Conservation (phyloP, 352 stramenopile species). For the Pythium aphanidermatum region DNA sequence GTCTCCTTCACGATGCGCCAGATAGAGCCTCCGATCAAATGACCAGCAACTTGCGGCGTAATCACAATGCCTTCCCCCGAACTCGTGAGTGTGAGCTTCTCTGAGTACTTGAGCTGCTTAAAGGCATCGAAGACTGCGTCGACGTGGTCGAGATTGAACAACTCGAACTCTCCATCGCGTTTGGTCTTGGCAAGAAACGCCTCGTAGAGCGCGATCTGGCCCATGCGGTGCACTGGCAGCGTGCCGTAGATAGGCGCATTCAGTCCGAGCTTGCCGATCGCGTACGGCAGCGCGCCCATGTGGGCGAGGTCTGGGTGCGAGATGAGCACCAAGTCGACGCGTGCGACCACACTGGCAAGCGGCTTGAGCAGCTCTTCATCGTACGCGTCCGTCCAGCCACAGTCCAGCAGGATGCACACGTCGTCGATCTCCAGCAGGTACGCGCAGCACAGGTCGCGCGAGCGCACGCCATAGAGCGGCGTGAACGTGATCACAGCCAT, state of each 20-base stretch:
- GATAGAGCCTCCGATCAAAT: constrained; percentile 93
- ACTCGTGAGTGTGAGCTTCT: constrained; percentile 87
- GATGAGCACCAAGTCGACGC: constrained; percentile 87
- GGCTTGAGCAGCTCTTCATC: constrained; percentile 78
- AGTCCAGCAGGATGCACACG: constrained; percentile 90
- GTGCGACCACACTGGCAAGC: constrained; percentile 74
- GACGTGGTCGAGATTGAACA: constrained; percentile 92
- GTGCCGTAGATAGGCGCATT: constrained; percentile 91
- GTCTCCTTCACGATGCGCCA: constrained; percentile 95
- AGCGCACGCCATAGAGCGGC: constrained; percentile 84
- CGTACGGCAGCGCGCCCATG: constrained; percentile 88
- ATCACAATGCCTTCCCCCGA: constrained; percentile 88
- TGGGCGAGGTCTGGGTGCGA: constrained; percentile 87
- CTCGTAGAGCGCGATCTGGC: constrained; percentile 96
- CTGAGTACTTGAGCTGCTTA: constrained; percentile 94
- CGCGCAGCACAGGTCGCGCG: constrained; percentile 70
- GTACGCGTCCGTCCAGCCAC: constrained; percentile 88
- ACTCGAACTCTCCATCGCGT: constrained; percentile 87
- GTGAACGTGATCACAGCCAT: constrained; percentile 91
- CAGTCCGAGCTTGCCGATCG: constrained; percentile 78
- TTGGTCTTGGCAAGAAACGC: constrained; percentile 90
- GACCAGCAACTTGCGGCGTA: constrained; percentile 91
- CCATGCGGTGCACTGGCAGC: constrained; percentile 94
- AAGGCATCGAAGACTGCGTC: constrained; percentile 91
- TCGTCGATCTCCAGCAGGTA: constrained; percentile 90